These are phyloP conservation scores for Crucibulum laeve DNA, from an alignment of 768 basidiomycete genomes.

Conservation along the genomic window DNA sequence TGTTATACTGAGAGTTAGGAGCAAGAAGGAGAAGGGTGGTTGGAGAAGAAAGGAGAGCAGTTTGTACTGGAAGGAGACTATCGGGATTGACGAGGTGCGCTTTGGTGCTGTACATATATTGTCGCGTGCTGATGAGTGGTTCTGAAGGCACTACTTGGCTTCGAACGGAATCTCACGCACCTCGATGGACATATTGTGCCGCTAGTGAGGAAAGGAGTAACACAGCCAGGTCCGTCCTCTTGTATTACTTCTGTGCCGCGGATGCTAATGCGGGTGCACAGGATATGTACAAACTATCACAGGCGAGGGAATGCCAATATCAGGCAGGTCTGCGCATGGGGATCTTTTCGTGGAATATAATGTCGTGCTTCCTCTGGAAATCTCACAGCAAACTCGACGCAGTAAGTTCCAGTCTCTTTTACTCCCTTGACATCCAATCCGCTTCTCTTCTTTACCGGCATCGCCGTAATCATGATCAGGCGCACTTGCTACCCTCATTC, in stretches of 20 bases:
- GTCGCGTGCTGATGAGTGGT: neutral
- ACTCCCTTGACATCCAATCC: too few species aligned
- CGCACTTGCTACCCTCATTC: neutral
- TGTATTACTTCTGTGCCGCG: neutral
- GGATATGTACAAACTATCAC: constrained; percentile 83
- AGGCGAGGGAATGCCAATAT: constrained; percentile 87
- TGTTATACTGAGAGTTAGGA: constrained; percentile 81
- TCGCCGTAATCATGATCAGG: neutral
- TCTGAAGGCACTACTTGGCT: constrained; percentile 88
- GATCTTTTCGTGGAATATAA: constrained; percentile 92
- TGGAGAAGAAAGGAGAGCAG: constrained; percentile 89
- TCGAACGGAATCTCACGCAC: constrained; percentile 86
- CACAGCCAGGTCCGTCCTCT: constrained; percentile 73
- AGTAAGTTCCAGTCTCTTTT: too few species aligned
- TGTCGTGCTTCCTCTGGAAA: constrained; percentile 77
- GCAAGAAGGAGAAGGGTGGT: constrained; percentile 69
- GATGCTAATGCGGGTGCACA: constrained; percentile 18
- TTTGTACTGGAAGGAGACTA: constrained; percentile 88
- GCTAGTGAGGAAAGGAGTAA: constrained; percentile 72
- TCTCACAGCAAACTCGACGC: constrained; percentile 61
- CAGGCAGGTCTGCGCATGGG: constrained; percentile 57
- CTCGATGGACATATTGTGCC: constrained; percentile 81
- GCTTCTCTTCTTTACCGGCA: neutral
- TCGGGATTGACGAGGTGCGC: constrained; percentile 84
- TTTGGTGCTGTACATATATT: neutral